phyloP scores from a whole-genome alignment of 1,284 basidiomycete species.

The Hymenochaete sp. region DNA sequence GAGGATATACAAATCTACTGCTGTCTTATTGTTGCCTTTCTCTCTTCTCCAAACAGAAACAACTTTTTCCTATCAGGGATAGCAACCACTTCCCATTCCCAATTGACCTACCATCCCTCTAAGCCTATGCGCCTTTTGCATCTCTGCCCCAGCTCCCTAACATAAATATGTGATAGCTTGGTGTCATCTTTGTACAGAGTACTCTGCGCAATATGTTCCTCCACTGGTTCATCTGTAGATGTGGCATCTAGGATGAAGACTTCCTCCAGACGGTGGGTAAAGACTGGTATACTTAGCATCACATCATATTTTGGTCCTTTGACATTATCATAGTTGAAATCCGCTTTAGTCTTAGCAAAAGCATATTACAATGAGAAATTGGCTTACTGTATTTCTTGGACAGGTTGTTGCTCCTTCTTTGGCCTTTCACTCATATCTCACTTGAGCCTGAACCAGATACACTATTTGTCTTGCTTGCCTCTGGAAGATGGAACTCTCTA shows the following conservation, averaged over 20 bases:
- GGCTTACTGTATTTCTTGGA: not conserved
- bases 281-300: slow-evolving; percentile 11
- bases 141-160: slow-evolving; percentile 3
- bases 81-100: slow-evolving; percentile 14
- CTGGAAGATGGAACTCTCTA: not conserved
- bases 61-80: slow-evolving; percentile 14
- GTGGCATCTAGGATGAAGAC: slow-evolving; percentile 12
- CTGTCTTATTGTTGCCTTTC: too few species aligned
- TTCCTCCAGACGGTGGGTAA: slow-evolving; percentile 9
- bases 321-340: slow-evolving; percentile 6
- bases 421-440: not conserved
- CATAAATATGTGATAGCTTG: not conserved
- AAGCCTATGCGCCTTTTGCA: slow-evolving; percentile 6
- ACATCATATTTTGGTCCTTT: slow-evolving; percentile 11
- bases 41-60: slow-evolving; percentile 11
- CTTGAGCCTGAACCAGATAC: slow-evolving; percentile 5
- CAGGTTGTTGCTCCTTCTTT: slow-evolving; percentile 1
- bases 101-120: slow-evolving; percentile 15
- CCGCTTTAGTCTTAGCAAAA: not conserved
- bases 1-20: too few species aligned
- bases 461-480: slow-evolving; percentile 4
- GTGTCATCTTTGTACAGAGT: slow-evolving; percentile 6
- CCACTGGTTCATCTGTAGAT: not conserved
- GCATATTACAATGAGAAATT: not conserved
- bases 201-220: not conserved